Evolutionary conservation across 129 eudicot species (phyloP), one percentile per base, ranked within the genome.

Genomic region (Escallonia herrerae): DNA sequence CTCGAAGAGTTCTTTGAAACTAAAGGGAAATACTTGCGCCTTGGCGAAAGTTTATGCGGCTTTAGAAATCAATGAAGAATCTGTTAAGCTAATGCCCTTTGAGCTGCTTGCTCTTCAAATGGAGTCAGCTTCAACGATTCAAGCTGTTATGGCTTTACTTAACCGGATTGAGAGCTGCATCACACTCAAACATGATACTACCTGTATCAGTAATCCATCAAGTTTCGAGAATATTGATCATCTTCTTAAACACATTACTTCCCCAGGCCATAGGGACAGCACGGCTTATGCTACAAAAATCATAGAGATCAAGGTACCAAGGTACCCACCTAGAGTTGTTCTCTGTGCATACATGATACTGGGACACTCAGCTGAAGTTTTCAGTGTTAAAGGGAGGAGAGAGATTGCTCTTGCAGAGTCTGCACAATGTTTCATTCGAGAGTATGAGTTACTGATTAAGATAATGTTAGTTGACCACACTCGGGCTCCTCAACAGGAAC

Each of bases 301-400:
- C 53, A 67, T 15, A 45, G 68, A n/a, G 40, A 48, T 5, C 15
- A 77, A 44, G 47, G 14, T 65, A 63, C 45, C 70, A 8, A 77
- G 82, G 44, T 77, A 77, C 45, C 78, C 68, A 13, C 78, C 67
- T 40, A 73, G 78, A 60, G 68, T 77, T 50, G 70, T 67, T 41
- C 77, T 78, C 3, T 72, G 82, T 67, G 74, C 82, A 9, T 78
- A 72, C 12, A 72, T 78, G 74, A 78, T 78, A 66, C 13, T 72
- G 45, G 74, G 74, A 39, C 82, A 78, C 15, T 74, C 78, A 5
- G 82, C 56, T 67, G 70, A 59, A 22, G 74, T 78, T 48, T 70
- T 63, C n/a, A 72, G 74, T 62, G 77, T 58, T 6, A 66, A 61
- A n/a, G 78, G 78, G 59, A 70, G 38, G 60, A 53, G 57, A 53